Evolutionary conservation across 257 asterid genomes (phyloP), one percentile per base, ranked within the genome.

Genomic region (Fraxinus americana): DNA sequence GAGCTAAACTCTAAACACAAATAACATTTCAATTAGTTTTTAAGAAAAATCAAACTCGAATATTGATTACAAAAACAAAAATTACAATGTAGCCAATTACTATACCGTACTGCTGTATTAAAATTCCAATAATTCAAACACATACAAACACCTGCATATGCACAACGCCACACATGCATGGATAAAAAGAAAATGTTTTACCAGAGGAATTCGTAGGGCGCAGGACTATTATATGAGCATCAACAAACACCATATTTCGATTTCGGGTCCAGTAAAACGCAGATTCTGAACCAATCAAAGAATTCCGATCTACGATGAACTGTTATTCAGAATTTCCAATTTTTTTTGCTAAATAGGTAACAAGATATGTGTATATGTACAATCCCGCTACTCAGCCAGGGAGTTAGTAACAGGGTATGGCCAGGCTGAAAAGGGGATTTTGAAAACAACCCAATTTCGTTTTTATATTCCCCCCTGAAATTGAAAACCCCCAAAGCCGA

Each of bases 191-290:
- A n/a, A 70, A 66, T 29, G 57, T 77, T 50, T 77, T 52, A 76
- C 84, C 85, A 41, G 32, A 76, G 57, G 54, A 68, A 70, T 77
- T 69, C 48, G 74, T 73, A 23, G 27, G 82, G 67, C n/a, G n/a
- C 73, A 38, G 78, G 66, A 79, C 35, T 19, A 48, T 77, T 70
- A 83, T 78, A 77, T 75, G 81, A 84, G 79, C 81, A 84, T 78
- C 87, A 84, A 80, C 79, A 84, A 81, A 80, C 72, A 59, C 0
- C 21, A 61, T 5, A 79, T 73, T 67, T 72, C 75, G 77, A 77
- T 79, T 52, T 59, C 69, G 74, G 19, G 39, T 54, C 73, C 73
- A 66, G 66, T 4, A 25, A 29, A 79, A 50, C 4, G 48, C 71
- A 38, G 48, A 69, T 48, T 50, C 72, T 19, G 30, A 21, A 59